Base-by-base conservation (phyloP, 139 green algal species). In the Medakamo hakoo region DNA sequence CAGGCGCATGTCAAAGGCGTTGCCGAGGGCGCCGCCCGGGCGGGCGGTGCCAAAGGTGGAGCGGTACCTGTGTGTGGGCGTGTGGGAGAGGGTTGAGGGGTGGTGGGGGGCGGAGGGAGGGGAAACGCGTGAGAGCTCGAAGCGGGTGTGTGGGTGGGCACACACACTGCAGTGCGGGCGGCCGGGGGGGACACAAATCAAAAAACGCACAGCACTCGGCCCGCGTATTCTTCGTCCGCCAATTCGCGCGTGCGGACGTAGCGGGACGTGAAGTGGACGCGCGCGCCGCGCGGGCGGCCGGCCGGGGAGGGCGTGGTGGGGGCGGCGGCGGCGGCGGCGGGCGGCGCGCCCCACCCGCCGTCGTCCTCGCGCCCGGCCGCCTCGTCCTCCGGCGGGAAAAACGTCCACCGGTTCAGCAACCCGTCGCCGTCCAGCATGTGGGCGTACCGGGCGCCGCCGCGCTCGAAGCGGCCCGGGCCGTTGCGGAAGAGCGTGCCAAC, bases 361-460 rank as follows among this genome's bases (percentile, higher is more conserved):
- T 30, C 49, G 30, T 0, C 2, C 58, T 57, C 22, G 75, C 78
- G 58, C 71, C 64, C 20, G 63, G 62, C 58, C 82, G 63, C 19
- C 58, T 57, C 21, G 77, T 63, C 28, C 66, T 73, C 18, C 57
- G 28, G 20, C 82, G 64, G 31, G 80, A 68, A 21, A 26, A 69
- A 28, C 19, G 57, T 58, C 3, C 57, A 27, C 40, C 9, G 16
- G 40, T 9, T 52, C 4, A 84, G 63, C 27, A 80, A 64, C 14
- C 77, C 79, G 29, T 82, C 78, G 0, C 72, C 78, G 59, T 86
- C 80, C 24, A 73, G 74, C 1, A 78, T 78, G 67, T 86, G 77
- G 18, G 26, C 63, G 29, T 76, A 48, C 4, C 22, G 26, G 0
- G 71, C 4, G 5, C 29, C 31, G 16, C 76, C 73, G 4, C 71